Base-by-base conservation (phyloP, 371 early-diverging fungal species). In the Mycotypha africana region DNA sequence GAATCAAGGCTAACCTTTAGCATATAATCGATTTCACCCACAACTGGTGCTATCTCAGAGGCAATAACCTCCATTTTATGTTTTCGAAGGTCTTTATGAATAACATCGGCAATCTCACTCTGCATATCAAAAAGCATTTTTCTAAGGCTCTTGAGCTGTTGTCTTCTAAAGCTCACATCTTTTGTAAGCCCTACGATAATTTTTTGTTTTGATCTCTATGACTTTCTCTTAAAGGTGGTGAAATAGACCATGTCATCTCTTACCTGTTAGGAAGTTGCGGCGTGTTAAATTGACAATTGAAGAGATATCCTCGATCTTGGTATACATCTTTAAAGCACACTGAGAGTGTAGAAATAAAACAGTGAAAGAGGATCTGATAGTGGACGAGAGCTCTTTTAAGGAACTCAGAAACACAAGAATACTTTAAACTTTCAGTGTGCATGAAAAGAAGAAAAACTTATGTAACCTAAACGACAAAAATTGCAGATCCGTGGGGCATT, bases 11-110 rank as follows among this genome's bases (percentile, higher is more conserved):
- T 37, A 45, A 67, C 74, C 46, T 65, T 60, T n/a, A 70, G 43
- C 70, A 74, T 72, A 42, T 66, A 78, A 21, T 76, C 79, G 38
- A 79, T 70, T 41, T 93, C 95, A 45, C 79, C 88, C 41, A 74
- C 62, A 22, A 82, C 60, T 38, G 74, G 45, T 1, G 70, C 61
- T 16, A 86, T 67, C 58, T 95, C 92, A 30, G 67, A 70, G 35
- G 70, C 44, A 42, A 70, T 47, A 16, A 72, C 47, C 50, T 84
- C 85, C 15, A 61, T 39, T 37, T 56, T 50, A 15, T 72, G 65
- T 54, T 85, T 84, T 53, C 61, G 70, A 48, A 90, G 56, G 65
- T 95, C 94, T 22, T 65, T 56, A 51, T 63, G 45, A 21, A 89
- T 53, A 12, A 84, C 86, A 2, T 79, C 78, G 14, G 60, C 38